Conservation (phyloP, 2,329 filamentous ascomycete species). For the Apiospora aurea region DNA sequence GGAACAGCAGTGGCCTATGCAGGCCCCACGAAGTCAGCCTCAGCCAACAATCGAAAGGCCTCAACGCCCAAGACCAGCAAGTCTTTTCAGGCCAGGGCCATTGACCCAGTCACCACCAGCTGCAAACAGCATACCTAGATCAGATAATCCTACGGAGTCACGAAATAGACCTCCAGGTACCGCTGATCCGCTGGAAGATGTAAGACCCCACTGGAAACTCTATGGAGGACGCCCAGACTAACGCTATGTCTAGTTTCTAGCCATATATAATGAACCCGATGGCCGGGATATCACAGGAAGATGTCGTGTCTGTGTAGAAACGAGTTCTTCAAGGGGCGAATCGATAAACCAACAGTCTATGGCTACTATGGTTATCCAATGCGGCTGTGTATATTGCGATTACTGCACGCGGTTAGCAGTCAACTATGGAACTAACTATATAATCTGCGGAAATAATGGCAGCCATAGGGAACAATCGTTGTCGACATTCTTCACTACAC, state of each 20-base stretch:
- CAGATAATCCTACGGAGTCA: neutral
- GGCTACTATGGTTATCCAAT: neutral
- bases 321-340: neutral
- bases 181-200: neutral
- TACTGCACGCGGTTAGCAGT: neutral
- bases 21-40: neutral
- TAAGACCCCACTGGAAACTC: neutral
- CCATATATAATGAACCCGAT: neutral
- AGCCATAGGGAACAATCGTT: neutral
- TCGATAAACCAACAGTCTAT: neutral
- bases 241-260: neutral
- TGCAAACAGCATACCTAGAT: neutral
- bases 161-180: constrained; percentile 4
- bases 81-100: neutral
- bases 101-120: neutral
- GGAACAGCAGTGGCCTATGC: neutral
- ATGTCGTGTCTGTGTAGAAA: neutral
- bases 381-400: neutral
- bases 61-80: neutral
- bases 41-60: neutral
- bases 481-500: neutral
- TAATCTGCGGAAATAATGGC: neutral
- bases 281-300: neutral
- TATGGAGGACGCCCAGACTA: neutral
- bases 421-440: neutral